Evolutionary conservation across 495 filamentous ascomycete genomes (phyloP), one percentile per base, ranked within the genome.

Genomic region (Bacidia rubella): DNA sequence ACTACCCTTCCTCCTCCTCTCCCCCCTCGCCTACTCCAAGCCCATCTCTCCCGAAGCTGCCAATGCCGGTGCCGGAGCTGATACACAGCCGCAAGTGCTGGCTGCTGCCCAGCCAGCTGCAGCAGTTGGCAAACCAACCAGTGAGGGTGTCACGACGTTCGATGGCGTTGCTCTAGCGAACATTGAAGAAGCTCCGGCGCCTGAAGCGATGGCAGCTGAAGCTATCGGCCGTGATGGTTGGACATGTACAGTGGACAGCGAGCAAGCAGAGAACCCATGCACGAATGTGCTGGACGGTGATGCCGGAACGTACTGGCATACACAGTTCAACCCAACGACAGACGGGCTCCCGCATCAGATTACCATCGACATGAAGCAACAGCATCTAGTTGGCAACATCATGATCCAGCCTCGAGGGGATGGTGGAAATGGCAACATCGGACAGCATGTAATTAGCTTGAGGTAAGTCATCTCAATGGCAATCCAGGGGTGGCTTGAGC

Each of bases 261-360:
- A 15, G 22, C 46, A 60, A 20, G 40, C 55, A 25, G 58, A 51
- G 11, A 49, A 58, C 23, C 50, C 57, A 17, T 50, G 51, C 15
- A 52, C 51, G n/a, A 60, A 55, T 20, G 55, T 55, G 21, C 47
- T 60, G 19, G 58, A 60, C 42, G 55, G 32, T 27, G 38, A 55
- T 19, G 25, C 47, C 15, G 49, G 22, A 17, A 60, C 55, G 2
- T 49, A 52, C 11, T 60, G 58, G 58, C 55, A 54, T 23, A 55
- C 55, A 11, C 23, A 24, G 29, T 52, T 17, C 27, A 20, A 20
- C 21, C 2, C 32, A 12, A 49, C 19, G 9, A 35, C 17, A 19
- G 12, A 11, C 22, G 42, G 35, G 25, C 52, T 58, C 11, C 58
- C 58, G 3, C 58, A 60, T 27, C 23, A 21, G 3, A 41, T 60